These are phyloP conservation scores for Annulohypoxylon moriforme DNA, from an alignment of 495 filamentous ascomycete genomes.

Conservation along the genomic window DNA sequence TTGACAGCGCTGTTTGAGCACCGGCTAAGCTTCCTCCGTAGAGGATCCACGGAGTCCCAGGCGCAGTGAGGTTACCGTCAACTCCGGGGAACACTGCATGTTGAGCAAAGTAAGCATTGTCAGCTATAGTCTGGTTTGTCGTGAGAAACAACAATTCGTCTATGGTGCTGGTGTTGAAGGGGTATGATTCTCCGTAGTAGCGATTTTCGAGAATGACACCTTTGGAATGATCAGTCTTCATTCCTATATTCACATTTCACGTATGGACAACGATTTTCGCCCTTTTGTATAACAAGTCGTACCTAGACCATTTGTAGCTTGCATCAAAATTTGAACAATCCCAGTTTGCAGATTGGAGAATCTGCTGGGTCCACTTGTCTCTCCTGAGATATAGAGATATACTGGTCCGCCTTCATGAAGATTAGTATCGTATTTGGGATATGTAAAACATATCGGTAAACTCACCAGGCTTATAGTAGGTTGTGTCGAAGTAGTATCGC, in stretches of 20 bases:
- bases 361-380: conserved; percentile 51
- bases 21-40: conserved; percentile 60
- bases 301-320: conserved; percentile 58
- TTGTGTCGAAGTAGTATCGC: conserved; percentile 59
- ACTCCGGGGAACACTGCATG: conserved; percentile 57
- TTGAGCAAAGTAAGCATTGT: conserved; percentile 60
- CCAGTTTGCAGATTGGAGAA: conserved; percentile 52
- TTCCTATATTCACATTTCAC: not conserved
- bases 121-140: conserved; percentile 61
- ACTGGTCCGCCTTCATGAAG: conserved; percentile 52
- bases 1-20: conserved; percentile 55
- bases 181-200: conserved; percentile 59
- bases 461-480: conserved; percentile 58
- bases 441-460: not conserved
- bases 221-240: conserved; percentile 13
- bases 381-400: conserved; percentile 60
- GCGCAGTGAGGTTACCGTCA: conserved; percentile 49
- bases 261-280: not conserved
- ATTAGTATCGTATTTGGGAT: conserved; percentile 19
- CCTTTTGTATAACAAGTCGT: not conserved
- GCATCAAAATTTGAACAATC: conserved; percentile 61
- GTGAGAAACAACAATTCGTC: conserved; percentile 58
- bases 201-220: conserved; percentile 61
- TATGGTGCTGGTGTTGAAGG: conserved; percentile 55
- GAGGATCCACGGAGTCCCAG: conserved; percentile 56